These are phyloP conservation scores for Arachis stenosperma DNA, from an alignment of 306 rosid genomes.

Conservation along the genomic window DNA sequence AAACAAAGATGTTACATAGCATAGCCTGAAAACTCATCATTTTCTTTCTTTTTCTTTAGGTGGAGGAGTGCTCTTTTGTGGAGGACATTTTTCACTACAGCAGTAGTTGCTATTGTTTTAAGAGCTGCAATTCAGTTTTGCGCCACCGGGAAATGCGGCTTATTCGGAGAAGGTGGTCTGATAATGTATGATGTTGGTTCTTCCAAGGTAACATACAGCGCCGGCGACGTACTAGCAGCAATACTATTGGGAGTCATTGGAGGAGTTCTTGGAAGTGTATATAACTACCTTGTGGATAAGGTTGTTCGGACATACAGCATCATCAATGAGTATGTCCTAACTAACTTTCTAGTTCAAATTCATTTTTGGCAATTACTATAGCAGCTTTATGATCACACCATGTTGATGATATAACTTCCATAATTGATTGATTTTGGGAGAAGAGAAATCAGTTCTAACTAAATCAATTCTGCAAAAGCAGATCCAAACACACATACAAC, in stretches of 20 bases:
- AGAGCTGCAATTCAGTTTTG: slow-evolving; percentile 62
- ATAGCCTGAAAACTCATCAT: background rate
- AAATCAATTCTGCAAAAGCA: too few relatives aligned
- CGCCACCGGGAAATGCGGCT: slow-evolving; percentile 63
- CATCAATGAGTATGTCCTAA: slow-evolving; percentile 69
- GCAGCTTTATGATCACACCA: too few relatives aligned
- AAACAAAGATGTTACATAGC: background rate
- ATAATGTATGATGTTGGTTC: slow-evolving; percentile 71
- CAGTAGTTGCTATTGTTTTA: slow-evolving; percentile 78
- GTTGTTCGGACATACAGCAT: slow-evolving; percentile 75
- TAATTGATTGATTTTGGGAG: too few relatives aligned
- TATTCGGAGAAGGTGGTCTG: slow-evolving; percentile 85
- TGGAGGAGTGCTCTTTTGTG: slow-evolving; percentile 95
- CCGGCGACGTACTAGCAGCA: slow-evolving; percentile 63
- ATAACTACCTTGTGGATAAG: slow-evolving; percentile 76
- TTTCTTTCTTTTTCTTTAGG: slow-evolving; percentile 35
- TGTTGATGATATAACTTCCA: too few relatives aligned
- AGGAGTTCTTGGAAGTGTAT: slow-evolving; percentile 76
- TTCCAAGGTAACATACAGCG: slow-evolving; percentile 48
- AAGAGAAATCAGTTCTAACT: too few relatives aligned
- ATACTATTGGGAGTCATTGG: slow-evolving; percentile 68
- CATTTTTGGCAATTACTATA: too few relatives aligned
- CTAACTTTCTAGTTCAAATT: background rate
- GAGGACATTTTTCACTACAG: slow-evolving; percentile 82
- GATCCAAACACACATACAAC: too few relatives aligned